These are phyloP conservation scores for Leccinellum rugosiceps DNA, from an alignment of 768 basidiomycete species.

Conservation along the genomic window DNA sequence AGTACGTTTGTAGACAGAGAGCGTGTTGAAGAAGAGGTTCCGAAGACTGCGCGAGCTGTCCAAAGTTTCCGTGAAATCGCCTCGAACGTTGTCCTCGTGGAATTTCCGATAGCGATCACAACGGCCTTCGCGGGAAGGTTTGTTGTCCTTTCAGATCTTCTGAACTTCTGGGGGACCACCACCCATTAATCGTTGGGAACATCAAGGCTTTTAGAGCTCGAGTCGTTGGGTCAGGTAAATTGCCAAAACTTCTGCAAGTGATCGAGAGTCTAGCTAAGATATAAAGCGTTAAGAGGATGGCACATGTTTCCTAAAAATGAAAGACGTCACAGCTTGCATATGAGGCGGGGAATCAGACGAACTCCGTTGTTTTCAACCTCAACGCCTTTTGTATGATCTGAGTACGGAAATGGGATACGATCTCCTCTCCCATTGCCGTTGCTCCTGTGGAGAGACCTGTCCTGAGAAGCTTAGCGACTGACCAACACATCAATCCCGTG, in stretches of 20 bases:
- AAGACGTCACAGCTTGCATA: background rate
- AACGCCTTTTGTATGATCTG: conserved; percentile 91
- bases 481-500: conserved; percentile 66
- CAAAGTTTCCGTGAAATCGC: conserved; percentile 57
- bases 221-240: conserved; percentile 71
- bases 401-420: conserved; percentile 77
- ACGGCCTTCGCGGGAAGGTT: conserved; percentile 30
- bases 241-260: conserved; percentile 67
- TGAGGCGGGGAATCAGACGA: conserved; percentile 15
- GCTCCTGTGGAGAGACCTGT: conserved; percentile 47
- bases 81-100: conserved; percentile 50
- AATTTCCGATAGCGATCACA: conserved; percentile 53
- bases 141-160: background rate
- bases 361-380: conserved; percentile 61
- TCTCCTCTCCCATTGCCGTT: no score
- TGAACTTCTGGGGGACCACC: conserved; percentile 31
- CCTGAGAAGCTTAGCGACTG: conserved; percentile 15
- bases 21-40: conserved; percentile 28
- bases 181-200: conserved; percentile 32
- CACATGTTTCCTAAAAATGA: conserved; percentile 58
- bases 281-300: conserved; percentile 78
- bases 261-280: conserved; percentile 87
- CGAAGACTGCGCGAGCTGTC: conserved; percentile 57
- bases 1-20: conserved; percentile 59
- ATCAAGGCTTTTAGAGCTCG: conserved; percentile 48